Evolutionary conservation across 1,284 basidiomycete genomes (phyloP), one percentile per base, ranked within the genome.

Genomic region (Cronartium quercuum): DNA sequence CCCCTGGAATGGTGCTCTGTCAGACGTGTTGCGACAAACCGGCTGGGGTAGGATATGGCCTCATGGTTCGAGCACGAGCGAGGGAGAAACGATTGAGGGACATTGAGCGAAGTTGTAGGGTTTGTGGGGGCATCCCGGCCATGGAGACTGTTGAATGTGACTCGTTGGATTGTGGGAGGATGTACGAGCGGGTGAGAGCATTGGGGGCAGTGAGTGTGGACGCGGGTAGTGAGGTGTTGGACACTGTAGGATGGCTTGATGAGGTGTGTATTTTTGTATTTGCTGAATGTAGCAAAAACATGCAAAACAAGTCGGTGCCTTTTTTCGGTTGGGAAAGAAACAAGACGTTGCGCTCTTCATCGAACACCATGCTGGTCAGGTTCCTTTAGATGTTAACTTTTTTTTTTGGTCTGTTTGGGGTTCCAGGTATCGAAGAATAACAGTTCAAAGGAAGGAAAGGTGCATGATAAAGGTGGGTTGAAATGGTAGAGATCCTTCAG

Each of bases 101-200:
- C n/a, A 64, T 80, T 18, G 77, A 77, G 68, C 15, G 69, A 42
- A 84, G 93, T 38, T 96, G 94, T 80, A 84, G 84, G 6, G 86
- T 87, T 0, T 96, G 93, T 80, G 83, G 88, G 0, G 82, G 83
- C 1, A 85, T 84, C 0, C 84, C 87, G 1, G 81, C 84, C 1
- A 83, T 82, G 3, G 91, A 93, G 74, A 84, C 85, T 0, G 86
- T 89, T 66, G 82, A 85, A 60, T 96, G 93, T 82, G 87, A 90
- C 79, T 92, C 90, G 4, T 83, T 91, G 67, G 92, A 95, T 80
- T 96, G 93, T 80, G 86, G 89, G 0, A 89, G 91, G 86, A 81
- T 92, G 41, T 96, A 88, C 78, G 86, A 88, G 41, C 85, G 91
- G 24, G 87, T 86, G 76, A 88, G 87, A 78, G 85, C 87, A 57